phyloP scores from a whole-genome alignment of 352 stramenopile genomes.

The Phytophthora fragariae region DNA sequence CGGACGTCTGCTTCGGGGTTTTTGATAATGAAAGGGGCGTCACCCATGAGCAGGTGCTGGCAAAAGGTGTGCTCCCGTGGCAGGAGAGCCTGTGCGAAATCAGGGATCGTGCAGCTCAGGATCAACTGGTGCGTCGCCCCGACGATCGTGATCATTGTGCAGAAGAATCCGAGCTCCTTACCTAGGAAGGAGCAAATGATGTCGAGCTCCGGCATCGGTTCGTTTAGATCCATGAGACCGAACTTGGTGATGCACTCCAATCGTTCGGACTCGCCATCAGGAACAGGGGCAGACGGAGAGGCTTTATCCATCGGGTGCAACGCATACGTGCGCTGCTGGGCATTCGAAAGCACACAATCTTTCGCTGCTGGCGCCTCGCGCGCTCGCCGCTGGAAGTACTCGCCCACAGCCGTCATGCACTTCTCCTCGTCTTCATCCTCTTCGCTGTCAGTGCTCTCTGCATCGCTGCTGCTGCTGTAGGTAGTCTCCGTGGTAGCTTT shows the following conservation, averaged over 20 bases:
- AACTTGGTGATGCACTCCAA: slow-evolving; percentile 48
- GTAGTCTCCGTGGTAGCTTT: slow-evolving; percentile 1
- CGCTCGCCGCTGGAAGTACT: slow-evolving; percentile 43
- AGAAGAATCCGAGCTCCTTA: slow-evolving; percentile 59
- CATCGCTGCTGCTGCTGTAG: slow-evolving; percentile 15
- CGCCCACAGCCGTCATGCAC: slow-evolving; percentile 46
- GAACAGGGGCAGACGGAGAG: slow-evolving; percentile 37
- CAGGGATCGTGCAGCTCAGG: slow-evolving; percentile 50
- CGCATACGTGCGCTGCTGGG: slow-evolving; percentile 46
- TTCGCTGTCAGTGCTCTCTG: slow-evolving; percentile 12
- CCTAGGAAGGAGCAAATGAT: slow-evolving; percentile 67
- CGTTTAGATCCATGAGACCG: slow-evolving; percentile 51
- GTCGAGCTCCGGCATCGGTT: slow-evolving; percentile 52
- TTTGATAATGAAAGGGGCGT: slow-evolving; percentile 50
- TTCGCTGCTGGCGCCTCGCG: slow-evolving; percentile 25
- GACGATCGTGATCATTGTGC: slow-evolving; percentile 66
- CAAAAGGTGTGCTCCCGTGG: slow-evolving; percentile 69
- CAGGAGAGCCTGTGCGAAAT: slow-evolving; percentile 39
- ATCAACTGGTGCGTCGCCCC: slow-evolving; percentile 56
- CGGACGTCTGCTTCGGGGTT: slow-evolving; percentile 48
- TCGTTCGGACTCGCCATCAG: slow-evolving; percentile 52
- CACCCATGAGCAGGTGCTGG: slow-evolving; percentile 67
- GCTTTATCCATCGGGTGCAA: slow-evolving; percentile 36
- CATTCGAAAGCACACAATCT: slow-evolving; percentile 54
- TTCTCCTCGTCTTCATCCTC: slow-evolving; percentile 13